phyloP scores from a whole-genome alignment of 768 basidiomycete genomes.

The Termitomyces bulborhizus region DNA sequence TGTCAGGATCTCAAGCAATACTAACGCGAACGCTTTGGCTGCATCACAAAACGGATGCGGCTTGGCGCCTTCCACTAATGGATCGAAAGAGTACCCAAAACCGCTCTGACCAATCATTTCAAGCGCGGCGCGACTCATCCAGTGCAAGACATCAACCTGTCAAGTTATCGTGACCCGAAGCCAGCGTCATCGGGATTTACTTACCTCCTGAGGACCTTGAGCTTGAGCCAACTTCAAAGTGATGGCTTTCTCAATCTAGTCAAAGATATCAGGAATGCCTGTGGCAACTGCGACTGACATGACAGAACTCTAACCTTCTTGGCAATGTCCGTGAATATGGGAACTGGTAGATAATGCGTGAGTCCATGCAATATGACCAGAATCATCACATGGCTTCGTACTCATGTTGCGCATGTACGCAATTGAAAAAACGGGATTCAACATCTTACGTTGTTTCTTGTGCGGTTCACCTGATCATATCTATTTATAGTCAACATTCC shows the following conservation, averaged over 20 bases:
- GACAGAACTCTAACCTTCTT: constrained; percentile 5
- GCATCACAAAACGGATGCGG: constrained; percentile 7
- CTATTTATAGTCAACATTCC: neutral
- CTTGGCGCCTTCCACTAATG: constrained; percentile 1
- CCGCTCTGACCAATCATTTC: constrained; percentile 14
- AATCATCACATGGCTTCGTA: neutral
- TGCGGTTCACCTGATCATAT: constrained; percentile 4
- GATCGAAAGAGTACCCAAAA: constrained; percentile 13
- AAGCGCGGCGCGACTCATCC: constrained; percentile 11
- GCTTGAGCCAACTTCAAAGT: neutral
- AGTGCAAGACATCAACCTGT: constrained; percentile 13
- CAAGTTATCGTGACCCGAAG: constrained; percentile 1
- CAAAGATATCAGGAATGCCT: neutral
- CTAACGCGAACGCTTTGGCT: constrained; percentile 5
- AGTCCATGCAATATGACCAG: neutral
- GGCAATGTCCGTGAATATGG: constrained; percentile 10
- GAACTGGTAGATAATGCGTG: neutral
- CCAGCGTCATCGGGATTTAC: neutral
- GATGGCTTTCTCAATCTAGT: constrained; percentile 4
- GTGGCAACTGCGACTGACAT: neutral
- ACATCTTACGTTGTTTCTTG: constrained; percentile 9
- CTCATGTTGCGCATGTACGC: constrained; percentile 9
- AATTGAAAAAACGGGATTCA: constrained; percentile 9
- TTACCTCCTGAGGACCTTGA: constrained; percentile 7
- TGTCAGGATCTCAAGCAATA: neutral